A percentile compares a stretch with the other conserved stretches of the same genome.
Evolutionary conservation across 306 rosid species (phyloP).

Genomic region (Sophora flavescens): DNA sequence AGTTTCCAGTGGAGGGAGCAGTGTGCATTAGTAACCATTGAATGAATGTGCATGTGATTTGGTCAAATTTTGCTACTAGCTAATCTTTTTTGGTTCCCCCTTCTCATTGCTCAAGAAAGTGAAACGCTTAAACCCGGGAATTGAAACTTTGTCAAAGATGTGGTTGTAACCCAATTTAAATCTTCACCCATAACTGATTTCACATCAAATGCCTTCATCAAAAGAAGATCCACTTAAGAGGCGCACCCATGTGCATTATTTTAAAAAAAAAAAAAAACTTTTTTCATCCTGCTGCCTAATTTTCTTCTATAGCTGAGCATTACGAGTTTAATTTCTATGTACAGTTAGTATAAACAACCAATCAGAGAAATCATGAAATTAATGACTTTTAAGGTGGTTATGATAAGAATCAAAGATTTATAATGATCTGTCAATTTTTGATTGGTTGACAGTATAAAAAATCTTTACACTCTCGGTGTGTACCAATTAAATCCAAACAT

Average conservation of each 20-base stretch:
- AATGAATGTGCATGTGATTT: background rate
- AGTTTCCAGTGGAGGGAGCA: background rate
- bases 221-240: constrained; percentile 52
- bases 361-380: no score
- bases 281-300: no score
- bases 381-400: no score
- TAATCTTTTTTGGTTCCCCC: background rate
- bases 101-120: constrained; percentile 16
- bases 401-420: no score
- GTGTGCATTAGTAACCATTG: background rate
- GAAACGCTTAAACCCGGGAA: constrained; percentile 25
- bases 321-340: no score
- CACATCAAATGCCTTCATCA: constrained; percentile 46
- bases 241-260: constrained; percentile 54
- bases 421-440: no score
- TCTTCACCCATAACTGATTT: constrained; percentile 23
- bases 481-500: no score
- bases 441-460: no score
- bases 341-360: no score
- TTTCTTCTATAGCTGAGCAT: no score
- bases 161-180: constrained; percentile 44
- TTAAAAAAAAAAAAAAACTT: no score
- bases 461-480: no score
- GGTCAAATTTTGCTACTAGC: constrained; percentile 31
- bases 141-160: constrained; percentile 43